phyloP scores from a whole-genome alignment of 176 grass and related monocot genomes.

The Eragrostis nindensis region DNA sequence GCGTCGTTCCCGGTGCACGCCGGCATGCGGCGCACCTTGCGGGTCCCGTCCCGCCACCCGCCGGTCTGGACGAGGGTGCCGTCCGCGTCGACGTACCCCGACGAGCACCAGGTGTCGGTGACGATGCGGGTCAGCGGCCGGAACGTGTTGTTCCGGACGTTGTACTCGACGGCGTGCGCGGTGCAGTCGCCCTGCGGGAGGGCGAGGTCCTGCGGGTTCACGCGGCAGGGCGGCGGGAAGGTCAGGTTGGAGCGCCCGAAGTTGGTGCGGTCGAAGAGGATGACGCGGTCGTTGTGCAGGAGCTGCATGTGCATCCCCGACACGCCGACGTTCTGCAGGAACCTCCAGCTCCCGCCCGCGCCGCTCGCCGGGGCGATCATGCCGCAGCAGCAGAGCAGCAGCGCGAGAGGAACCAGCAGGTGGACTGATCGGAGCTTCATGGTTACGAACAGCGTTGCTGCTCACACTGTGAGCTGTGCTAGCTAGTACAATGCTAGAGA shows the following conservation, averaged over 20 bases:
- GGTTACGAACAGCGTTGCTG: not conserved
- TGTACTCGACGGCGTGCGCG: constrained; percentile 77
- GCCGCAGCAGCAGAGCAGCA: constrained; percentile 12
- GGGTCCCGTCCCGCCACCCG: constrained; percentile 60
- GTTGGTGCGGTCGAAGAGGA: constrained; percentile 80
- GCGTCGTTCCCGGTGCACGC: constrained; percentile 49
- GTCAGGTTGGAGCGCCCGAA: constrained; percentile 65
- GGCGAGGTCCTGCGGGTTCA: constrained; percentile 44
- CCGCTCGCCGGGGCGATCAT: constrained; percentile 20
- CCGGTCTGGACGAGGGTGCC: constrained; percentile 79
- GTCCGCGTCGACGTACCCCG: constrained; percentile 59
- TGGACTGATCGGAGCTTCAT: constrained; percentile 13
- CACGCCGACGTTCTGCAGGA: constrained; percentile 72
- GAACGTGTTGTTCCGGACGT: constrained; percentile 48
- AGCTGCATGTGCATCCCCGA: constrained; percentile 98
- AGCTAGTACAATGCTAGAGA: not conserved
- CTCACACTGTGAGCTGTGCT: too few relatives aligned
- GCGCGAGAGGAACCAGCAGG: constrained; percentile 7
- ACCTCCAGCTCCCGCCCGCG: constrained; percentile 58
- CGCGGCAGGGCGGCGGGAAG: constrained; percentile 55
- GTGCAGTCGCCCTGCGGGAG: constrained; percentile 60
- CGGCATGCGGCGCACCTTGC: constrained; percentile 57
- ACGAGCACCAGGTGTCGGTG: constrained; percentile 87
- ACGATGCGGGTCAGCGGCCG: constrained; percentile 55
- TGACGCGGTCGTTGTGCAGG: constrained; percentile 71